Base-by-base conservation (phyloP, 345 rosid genomes). In the Psidium guajava region DNA sequence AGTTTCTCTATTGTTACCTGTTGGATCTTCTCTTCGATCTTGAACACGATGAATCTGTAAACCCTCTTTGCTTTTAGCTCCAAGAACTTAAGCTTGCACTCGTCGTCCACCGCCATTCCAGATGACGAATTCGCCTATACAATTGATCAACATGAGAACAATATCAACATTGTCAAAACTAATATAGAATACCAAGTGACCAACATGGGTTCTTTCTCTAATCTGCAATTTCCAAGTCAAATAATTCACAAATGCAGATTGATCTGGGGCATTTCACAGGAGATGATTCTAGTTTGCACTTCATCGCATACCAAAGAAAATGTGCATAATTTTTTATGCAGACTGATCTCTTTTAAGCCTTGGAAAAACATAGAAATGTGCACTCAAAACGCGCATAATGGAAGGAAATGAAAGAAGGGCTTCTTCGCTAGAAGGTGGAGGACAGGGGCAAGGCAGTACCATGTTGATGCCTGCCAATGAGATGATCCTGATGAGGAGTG, bases 51-150 rank as follows among this genome's bases (percentile, higher is more conserved):
- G 90, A 91, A 94, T 86, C 95, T 87, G 47, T 91, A 82, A 82
- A 88, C 93, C 86, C 96, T 92, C 89, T 93, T 95, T 69, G 98
- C 86, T 88, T 95, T 95, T 61, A 93, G 92, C 85, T 93, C 98
- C 89, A 88, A 85, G 87, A 95, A 95, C 87, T 88, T 95, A 47
- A 92, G 92, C 91, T 93, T 93, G 92, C 98, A 95, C 40, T 95
- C 95, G 47, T 93, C 96, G 47, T 82, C 54, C 83, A 93, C 98
- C 0, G 92, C 95, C 93, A 95, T 93, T 69, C 96, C 98, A 12
- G 98, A 95, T 24, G 93, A 88, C 82, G 96, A 88, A 82, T 95
- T 93, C 15, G 98, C 95, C 98, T 93, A 44, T 24, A 44, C 58
- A 18, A 49, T 16, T 28, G 47, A 18, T 16, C 84, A 82, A 21